Evolutionary conservation across 192 early-diverging fungal genomes (phyloP).

Genomic region (Coemansia sp.): DNA sequence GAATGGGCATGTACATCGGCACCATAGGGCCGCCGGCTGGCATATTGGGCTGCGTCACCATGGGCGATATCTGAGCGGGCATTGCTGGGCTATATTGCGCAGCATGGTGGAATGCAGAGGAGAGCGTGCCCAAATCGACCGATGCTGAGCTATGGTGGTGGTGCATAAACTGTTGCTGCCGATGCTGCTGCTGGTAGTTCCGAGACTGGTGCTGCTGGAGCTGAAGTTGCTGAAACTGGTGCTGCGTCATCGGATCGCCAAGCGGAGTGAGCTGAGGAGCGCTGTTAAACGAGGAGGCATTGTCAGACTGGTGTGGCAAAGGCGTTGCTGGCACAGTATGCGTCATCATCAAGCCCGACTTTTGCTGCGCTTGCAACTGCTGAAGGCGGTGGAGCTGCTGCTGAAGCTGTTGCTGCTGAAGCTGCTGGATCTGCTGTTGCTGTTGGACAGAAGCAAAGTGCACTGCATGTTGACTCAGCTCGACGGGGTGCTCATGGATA

Average conservation of each 20-base stretch:
- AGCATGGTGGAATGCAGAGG: constrained; percentile 34
- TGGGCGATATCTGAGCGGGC: constrained; percentile 37
- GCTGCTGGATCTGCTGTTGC: constrained; percentile 17
- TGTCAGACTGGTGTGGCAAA: constrained; percentile 14
- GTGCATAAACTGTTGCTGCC: constrained; percentile 19
- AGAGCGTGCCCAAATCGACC: constrained; percentile 35
- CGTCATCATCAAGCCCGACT: background rate
- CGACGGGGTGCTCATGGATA: constrained; percentile 15
- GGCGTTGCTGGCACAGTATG: constrained; percentile 38
- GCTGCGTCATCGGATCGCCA: constrained; percentile 21
- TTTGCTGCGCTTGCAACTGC: constrained; percentile 19
- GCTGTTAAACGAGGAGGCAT: background rate
- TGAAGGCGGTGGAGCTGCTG: constrained; percentile 26
- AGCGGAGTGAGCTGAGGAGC: constrained; percentile 17
- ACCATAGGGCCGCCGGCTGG: constrained; percentile 1
- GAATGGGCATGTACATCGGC: constrained; percentile 20
- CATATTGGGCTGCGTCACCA: constrained; percentile 20
- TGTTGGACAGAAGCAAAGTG: constrained; percentile 15
- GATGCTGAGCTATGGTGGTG: constrained; percentile 36
- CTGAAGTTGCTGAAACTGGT: constrained; percentile 18
- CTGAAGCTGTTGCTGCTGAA: constrained; percentile 20
- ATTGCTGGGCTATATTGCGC: constrained; percentile 31
- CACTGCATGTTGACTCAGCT: constrained; percentile 15
- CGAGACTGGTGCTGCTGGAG: background rate
- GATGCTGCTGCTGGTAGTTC: constrained; percentile 7